Percentiles rank a stretch among this genome's conserved stretches.
These are phyloP conservation scores for Leccinum subspadiceum DNA, from an alignment of 1,284 basidiomycete species.

Conservation along the genomic window DNA sequence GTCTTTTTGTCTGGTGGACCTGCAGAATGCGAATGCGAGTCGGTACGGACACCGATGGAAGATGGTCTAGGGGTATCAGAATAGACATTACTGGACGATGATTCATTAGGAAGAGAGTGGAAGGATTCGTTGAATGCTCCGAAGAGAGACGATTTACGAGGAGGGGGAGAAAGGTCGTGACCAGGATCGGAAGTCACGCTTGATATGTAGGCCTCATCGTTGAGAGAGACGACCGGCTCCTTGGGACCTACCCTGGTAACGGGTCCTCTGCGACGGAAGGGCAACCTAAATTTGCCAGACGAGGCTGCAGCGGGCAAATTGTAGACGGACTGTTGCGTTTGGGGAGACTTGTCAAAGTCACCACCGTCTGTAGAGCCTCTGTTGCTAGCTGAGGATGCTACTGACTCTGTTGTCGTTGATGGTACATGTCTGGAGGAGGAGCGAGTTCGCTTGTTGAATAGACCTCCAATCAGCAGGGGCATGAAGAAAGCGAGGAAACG, in stretches of 20 bases:
- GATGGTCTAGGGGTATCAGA: slow-evolving; percentile 29
- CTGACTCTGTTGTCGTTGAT: slow-evolving; percentile 38
- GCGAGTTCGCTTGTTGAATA: slow-evolving; percentile 26
- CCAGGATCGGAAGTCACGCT: slow-evolving; percentile 39
- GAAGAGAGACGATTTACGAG: slow-evolving; percentile 57
- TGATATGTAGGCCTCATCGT: slow-evolving; percentile 26
- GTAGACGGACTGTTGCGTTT: slow-evolving; percentile 31
- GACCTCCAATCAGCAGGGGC: slow-evolving; percentile 29
- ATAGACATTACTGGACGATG: slow-evolving; percentile 16
- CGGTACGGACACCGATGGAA: slow-evolving; percentile 21
- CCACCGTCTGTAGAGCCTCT: slow-evolving; percentile 39
- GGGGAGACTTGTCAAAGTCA: slow-evolving; percentile 39
- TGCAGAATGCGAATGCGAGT: slow-evolving; percentile 13
- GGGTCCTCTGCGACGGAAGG: slow-evolving; percentile 29
- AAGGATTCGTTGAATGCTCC: slow-evolving; percentile 50
- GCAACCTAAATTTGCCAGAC: slow-evolving; percentile 42
- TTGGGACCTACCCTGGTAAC: slow-evolving; percentile 1
- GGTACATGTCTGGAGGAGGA: not conserved
- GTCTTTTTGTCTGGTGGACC: slow-evolving; percentile 33
- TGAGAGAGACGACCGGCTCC: slow-evolving; percentile 21
- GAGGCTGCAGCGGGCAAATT: slow-evolving; percentile 27
- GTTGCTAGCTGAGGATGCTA: slow-evolving; percentile 20
- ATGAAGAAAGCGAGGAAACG: slow-evolving; percentile 14
- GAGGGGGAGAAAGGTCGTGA: slow-evolving; percentile 41
- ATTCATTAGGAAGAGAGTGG: slow-evolving; percentile 53